Conservation (phyloP, 2,329 filamentous ascomycete species). For the Fusarium domesticum region DNA sequence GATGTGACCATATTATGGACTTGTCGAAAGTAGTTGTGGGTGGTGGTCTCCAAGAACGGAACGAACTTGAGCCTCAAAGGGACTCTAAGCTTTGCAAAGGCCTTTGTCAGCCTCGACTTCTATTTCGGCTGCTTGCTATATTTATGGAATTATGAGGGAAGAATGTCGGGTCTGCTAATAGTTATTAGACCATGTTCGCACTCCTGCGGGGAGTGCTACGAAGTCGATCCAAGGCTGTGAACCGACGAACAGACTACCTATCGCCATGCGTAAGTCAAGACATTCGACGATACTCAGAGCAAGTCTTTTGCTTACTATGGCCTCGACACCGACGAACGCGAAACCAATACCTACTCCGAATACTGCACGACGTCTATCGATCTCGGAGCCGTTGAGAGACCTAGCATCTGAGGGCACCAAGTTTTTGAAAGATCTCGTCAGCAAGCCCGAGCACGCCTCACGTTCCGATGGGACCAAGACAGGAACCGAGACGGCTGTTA, state of each 20-base stretch:
- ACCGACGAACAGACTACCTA: constrained; percentile 8
- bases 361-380: too few relatives aligned
- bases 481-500: constrained; percentile 9
- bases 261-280: not conserved
- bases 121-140: constrained; percentile 10
- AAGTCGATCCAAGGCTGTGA: constrained; percentile 4
- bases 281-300: constrained; percentile 4
- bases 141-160: not conserved
- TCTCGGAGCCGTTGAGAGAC: not conserved
- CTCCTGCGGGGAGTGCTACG: constrained; percentile 2
- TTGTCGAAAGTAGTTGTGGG: too few relatives aligned
- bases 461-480: constrained; percentile 1
- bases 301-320: constrained; percentile 5
- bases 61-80: not conserved
- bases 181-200: constrained; percentile 4
- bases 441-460: not conserved
- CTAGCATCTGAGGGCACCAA: constrained; percentile 4
- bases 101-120: constrained; percentile 13
- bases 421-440: constrained; percentile 1
- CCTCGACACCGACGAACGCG: constrained; percentile 6
- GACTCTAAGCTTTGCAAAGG: not conserved
- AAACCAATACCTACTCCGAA: constrained; percentile 2
- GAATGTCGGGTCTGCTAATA: not conserved
- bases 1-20: constrained; percentile 4
- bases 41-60: too few relatives aligned